phyloP scores from a whole-genome alignment of 306 rosid species.

The Lathyrus sativus region DNA sequence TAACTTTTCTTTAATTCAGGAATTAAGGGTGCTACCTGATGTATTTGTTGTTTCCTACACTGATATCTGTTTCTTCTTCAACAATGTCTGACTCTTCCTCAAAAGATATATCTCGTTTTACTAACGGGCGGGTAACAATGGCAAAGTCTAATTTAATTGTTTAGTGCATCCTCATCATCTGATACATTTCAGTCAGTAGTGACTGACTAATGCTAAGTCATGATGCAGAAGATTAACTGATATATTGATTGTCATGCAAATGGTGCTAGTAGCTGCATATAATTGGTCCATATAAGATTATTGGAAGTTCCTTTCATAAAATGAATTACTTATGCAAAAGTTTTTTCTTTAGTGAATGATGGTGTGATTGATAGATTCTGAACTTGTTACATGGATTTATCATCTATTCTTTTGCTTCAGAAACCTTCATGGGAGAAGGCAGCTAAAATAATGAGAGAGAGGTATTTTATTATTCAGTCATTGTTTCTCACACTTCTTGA shows the following conservation, averaged over 20 bases:
- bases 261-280: slow-evolving; percentile 24
- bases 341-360: slow-evolving; percentile 34
- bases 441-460: slow-evolving; percentile 73
- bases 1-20: slow-evolving; percentile 15
- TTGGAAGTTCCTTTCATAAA: slow-evolving; percentile 18
- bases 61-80: slow-evolving; percentile 20
- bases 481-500: slow-evolving; percentile 34
- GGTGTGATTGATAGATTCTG: slow-evolving; percentile 26
- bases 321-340: slow-evolving; percentile 11
- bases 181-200: slow-evolving; percentile 11
- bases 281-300: slow-evolving; percentile 21
- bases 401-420: slow-evolving; percentile 52
- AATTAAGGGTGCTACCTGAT: slow-evolving; percentile 27
- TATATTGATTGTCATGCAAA: slow-evolving; percentile 19
- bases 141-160: slow-evolving; percentile 37
- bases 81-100: slow-evolving; percentile 1
- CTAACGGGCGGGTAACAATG: slow-evolving; percentile 2
- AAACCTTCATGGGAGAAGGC: slow-evolving; percentile 99
- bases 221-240: slow-evolving; percentile 27
- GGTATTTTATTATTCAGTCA: slow-evolving; percentile 51
- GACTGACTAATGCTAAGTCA: slow-evolving; percentile 23
- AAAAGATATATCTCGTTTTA: slow-evolving; percentile 8
- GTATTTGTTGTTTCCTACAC: slow-evolving; percentile 21
- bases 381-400: slow-evolving; percentile 27
- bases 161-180: slow-evolving; percentile 14